Conservation (phyloP, 305 asterid genomes). For the Striga hermonthica region DNA sequence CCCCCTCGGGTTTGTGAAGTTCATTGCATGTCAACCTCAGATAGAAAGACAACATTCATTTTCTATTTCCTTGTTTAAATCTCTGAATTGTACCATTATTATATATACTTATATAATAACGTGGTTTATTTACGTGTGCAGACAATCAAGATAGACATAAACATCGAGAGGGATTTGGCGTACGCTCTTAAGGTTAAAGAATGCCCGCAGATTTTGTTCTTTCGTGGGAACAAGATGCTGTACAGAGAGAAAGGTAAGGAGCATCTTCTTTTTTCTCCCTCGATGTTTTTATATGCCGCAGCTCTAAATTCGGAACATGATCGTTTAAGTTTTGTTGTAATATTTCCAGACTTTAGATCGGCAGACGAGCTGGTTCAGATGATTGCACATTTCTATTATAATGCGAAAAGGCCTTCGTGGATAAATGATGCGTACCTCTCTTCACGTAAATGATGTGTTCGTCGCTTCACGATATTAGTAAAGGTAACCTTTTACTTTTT, state of each 20-base stretch:
- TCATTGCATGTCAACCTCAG: neutral
- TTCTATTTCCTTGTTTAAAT: slow-evolving; percentile 13
- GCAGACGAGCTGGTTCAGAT: slow-evolving; percentile 84
- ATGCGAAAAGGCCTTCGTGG: slow-evolving; percentile 73
- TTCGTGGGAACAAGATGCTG: slow-evolving; percentile 75
- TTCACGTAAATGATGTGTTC: neutral
- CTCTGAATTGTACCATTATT: neutral
- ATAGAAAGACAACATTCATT: neutral
- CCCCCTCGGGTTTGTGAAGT: slow-evolving; percentile 89
- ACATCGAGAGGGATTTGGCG: slow-evolving; percentile 90
- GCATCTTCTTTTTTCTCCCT: neutral
- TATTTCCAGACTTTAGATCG: slow-evolving; percentile 55
- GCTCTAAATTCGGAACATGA: no score
- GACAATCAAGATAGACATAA: slow-evolving; percentile 88
- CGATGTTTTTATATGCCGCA: neutral
- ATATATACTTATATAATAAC: slow-evolving; percentile 11
- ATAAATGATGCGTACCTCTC: slow-evolving; percentile 42
- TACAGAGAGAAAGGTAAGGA: slow-evolving; percentile 72
- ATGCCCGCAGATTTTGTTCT: slow-evolving; percentile 81
- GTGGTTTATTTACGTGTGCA: slow-evolving; percentile 28
- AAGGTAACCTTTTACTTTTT: no score
- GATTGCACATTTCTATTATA: slow-evolving; percentile 86
- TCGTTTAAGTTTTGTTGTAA: slow-evolving; percentile 19
- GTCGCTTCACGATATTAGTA: no score
- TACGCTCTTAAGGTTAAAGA: slow-evolving; percentile 87